Evolutionary conservation across 2,329 filamentous ascomycete genomes (phyloP), one percentile per base, ranked within the genome.

Genomic region (Tolypocladium pustulatum): DNA sequence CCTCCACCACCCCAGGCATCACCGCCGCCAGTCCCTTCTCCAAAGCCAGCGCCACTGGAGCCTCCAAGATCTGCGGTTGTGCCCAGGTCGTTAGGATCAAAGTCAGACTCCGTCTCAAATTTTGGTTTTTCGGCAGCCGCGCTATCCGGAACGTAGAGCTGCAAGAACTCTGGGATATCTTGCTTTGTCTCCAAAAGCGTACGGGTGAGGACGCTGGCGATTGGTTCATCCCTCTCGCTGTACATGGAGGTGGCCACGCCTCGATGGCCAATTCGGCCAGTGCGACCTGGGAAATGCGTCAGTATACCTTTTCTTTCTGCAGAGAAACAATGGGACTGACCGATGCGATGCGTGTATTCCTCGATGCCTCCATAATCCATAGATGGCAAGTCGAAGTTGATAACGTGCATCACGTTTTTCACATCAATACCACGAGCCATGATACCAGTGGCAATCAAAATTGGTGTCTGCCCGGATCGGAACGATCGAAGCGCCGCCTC

Each of bases 311-410:
- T 15, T 52, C 20, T 36, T 8, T 17, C 17, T 17, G 1, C 7
- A 3, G 27, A 34, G 27, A 34, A 30, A 6, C 6, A 30, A 51
- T 54, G 40, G 15, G 30, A 68, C 80, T 74, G 83, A 90, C 89
- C 94, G 69, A 97, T 97, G 15, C 94, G 90, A 69, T 99, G 94
- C 32, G 89, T 86, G 66, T 97, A 99, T 71, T 97, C 94, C 55
- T 90, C 86, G 58, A 97, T 96, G 2, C 92, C 93, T n/a, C 91
- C 91, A 65, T 93, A 81, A 0, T 84, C 77, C 51, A 79, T 74
- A 6, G 80, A 85, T 0, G 93, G 93, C 1, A 97, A 77, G 61
- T 97, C 92, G 65, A 86, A 97, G 75, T 99, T 97, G 80, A 99
- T 87, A 61, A 99, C 89, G 63, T 96, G 91, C 77, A 87, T 85